These are phyloP conservation scores for Tolypocladium album DNA, from an alignment of 2,329 filamentous ascomycete genomes.

Conservation along the genomic window DNA sequence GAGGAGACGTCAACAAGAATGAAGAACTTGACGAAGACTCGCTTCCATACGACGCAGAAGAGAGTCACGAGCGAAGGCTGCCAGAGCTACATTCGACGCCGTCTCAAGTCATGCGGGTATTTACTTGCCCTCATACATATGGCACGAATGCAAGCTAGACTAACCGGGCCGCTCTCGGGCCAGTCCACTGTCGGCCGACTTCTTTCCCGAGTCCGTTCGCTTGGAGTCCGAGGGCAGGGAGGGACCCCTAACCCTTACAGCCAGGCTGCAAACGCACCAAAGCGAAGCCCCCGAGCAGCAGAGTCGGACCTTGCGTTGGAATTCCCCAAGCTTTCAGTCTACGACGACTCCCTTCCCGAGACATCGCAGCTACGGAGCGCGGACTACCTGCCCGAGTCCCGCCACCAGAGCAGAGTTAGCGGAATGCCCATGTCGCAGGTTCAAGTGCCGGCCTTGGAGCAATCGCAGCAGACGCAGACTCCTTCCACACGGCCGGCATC, in stretches of 20 bases:
- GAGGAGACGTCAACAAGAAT: background rate
- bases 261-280: background rate
- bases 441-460: slow-evolving; percentile 1
- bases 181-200: background rate
- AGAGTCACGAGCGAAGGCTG: background rate
- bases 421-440: slow-evolving; percentile 9
- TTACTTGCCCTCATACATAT: background rate
- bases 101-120: background rate
- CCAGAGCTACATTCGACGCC: background rate
- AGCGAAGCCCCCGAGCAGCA: background rate
- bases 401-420: background rate
- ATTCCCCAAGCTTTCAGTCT: background rate
- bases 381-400: background rate
- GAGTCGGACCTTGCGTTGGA: background rate
- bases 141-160: background rate
- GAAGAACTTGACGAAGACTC: background rate
- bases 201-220: background rate
- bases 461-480: background rate
- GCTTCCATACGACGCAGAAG: background rate
- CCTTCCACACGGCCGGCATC: background rate
- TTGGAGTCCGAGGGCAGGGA: background rate
- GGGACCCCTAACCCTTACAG: background rate
- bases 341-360: background rate
- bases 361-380: background rate
- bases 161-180: background rate